Percentiles rank a stretch among this genome's conserved stretches.
Conservation (phyloP, 1,139 yeast genomes). For the Arxiozyma slooffiae region DNA sequence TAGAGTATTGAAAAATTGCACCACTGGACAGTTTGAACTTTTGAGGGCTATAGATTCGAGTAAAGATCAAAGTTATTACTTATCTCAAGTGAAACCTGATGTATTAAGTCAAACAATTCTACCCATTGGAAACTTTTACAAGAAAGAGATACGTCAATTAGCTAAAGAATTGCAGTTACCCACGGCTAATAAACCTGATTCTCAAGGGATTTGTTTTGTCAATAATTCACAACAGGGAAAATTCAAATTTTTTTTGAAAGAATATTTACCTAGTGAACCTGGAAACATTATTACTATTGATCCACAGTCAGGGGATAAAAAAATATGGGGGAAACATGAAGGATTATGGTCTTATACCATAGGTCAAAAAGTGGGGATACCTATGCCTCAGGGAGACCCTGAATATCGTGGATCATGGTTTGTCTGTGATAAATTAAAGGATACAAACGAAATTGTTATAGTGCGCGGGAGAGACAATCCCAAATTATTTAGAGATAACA, state of each 20-base stretch:
- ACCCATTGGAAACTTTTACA: slow-evolving; percentile 71
- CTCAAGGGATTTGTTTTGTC: slow-evolving; percentile 92
- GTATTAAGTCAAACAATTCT: slow-evolving; percentile 47
- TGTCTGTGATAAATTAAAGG: slow-evolving; percentile 58
- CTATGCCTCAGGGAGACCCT: slow-evolving; percentile 84
- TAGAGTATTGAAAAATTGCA: slow-evolving; percentile 38
- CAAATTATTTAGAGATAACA: slow-evolving; percentile 40
- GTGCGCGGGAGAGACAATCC: slow-evolving; percentile 65
- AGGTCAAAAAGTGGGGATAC: slow-evolving; percentile 72
- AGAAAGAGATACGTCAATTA: slow-evolving; percentile 60
- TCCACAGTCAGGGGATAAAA: slow-evolving; percentile 36
- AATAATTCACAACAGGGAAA: slow-evolving; percentile 51
- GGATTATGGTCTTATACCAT: slow-evolving; percentile 94
- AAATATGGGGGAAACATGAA: slow-evolving; percentile 66
- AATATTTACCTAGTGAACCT: slow-evolving; percentile 60
- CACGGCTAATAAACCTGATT: slow-evolving; percentile 74
- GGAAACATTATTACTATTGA: slow-evolving; percentile 71
- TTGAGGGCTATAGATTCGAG: slow-evolving; percentile 48
- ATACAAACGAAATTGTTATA: slow-evolving; percentile 63
- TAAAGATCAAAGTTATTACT: slow-evolving; percentile 88
- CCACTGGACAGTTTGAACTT: slow-evolving; percentile 37
- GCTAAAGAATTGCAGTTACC: slow-evolving; percentile 47
- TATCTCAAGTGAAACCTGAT: slow-evolving; percentile 52
- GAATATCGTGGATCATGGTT: slow-evolving; percentile 73
- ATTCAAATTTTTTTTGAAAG: slow-evolving; percentile 65